phyloP scores from a whole-genome alignment of 139 green algal genomes.

The Gonium pectorale region DNA sequence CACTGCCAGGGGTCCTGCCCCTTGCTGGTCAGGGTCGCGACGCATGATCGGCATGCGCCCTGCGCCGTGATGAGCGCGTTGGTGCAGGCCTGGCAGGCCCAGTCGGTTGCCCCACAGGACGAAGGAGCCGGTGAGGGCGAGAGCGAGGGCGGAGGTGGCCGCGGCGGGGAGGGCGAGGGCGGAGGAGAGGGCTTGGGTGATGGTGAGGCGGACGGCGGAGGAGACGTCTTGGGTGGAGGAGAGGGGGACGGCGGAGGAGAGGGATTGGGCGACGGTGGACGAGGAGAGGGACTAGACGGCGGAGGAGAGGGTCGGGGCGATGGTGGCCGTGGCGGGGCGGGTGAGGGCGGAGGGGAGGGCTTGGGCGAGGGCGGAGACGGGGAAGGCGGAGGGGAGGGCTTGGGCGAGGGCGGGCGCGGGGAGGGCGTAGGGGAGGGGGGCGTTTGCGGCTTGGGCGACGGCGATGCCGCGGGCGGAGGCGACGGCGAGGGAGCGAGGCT shows the following conservation, averaged over 20 bases:
- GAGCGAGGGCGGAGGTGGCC: neutral
- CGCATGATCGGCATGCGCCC: neutral
- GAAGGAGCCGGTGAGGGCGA: neutral
- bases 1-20: neutral
- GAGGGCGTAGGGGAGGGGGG: neutral
- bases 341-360: neutral
- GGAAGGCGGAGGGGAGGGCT: neutral
- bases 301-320: neutral
- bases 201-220: neutral
- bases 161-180: neutral
- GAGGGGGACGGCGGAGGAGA: neutral
- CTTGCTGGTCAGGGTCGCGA: neutral
- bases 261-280: neutral
- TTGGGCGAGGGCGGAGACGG: neutral
- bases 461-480: neutral
- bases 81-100: neutral
- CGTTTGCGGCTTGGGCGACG: neutral
- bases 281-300: neutral
- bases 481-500: neutral
- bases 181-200: neutral
- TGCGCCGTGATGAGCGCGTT: neutral
- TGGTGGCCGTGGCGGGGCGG: neutral
- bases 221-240: neutral
- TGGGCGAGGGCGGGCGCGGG: too few species aligned
- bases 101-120: neutral